Evolutionary conservation across 768 basidiomycete genomes (phyloP), one percentile per base, ranked within the genome.

Genomic region (Epithele typhae): DNA sequence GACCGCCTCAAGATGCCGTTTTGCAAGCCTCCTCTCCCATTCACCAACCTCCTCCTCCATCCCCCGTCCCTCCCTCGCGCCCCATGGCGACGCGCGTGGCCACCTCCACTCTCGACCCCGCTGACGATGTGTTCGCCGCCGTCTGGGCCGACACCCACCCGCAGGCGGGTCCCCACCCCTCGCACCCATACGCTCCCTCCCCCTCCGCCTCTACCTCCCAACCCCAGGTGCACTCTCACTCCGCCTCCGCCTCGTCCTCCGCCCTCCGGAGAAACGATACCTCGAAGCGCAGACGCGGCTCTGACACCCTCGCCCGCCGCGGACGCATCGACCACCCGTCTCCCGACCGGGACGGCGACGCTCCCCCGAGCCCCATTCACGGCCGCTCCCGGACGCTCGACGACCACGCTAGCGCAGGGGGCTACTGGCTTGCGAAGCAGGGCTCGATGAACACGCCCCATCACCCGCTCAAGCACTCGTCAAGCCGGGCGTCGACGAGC

Each of bases 281-380:
- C 4, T 45, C 51, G 19, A 46, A 57, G 40, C 48, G 61, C 24
- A 55, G 65, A 15, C 61, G 64, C 32, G 63, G 62, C 22, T 66
- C 65, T 8, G 65, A 66, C 39, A 57, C 53, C 15, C 41, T 54
- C 5, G 43, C 46, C 4, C 32, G 51, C 25, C 45, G 54, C 14
- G 19, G 47, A 17, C 53, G 55, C 46, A 59, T 38, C 21, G 56
- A 60, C 49, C 59, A 59, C 44, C 56, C 57, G 45, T 49, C 46
- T 43, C 21, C 22, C 18, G 44, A 23, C 27, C 39, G n/a, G 30
- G 33, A 23, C 10, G 21, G 36, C 15, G 6, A 6, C 35, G 9
- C 35, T 36, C 7, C 27, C 27, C 27, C 27, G 27, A 30, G 8
- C 27, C 21, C 10, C 19, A 21, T 5, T 42, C 65, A 63, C 40